Evolutionary conservation across 2,329 filamentous ascomycete genomes (phyloP).

Genomic region (Pyrenophora tritici-repentis): DNA sequence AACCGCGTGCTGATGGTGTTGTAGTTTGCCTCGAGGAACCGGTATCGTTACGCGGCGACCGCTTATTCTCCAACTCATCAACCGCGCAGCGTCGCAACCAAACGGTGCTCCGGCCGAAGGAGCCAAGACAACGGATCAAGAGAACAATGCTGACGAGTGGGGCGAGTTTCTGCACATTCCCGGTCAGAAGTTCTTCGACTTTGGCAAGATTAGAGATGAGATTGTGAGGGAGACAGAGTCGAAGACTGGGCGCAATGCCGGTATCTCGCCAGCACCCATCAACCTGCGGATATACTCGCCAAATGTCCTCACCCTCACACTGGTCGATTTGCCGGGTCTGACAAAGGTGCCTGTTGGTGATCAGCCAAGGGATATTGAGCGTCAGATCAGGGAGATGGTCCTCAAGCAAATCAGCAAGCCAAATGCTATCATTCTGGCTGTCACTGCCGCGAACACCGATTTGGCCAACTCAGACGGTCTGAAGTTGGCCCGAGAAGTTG

Average conservation of each 20-base stretch:
- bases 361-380: slow-evolving; percentile 94
- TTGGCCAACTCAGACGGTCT: slow-evolving; percentile 97
- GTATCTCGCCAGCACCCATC: slow-evolving; percentile 95
- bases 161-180: slow-evolving; percentile 98
- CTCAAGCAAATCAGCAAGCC: slow-evolving; percentile 98
- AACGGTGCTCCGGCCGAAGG: slow-evolving; percentile 70
- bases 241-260: slow-evolving; percentile 94
- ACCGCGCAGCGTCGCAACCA: slow-evolving; percentile 67
- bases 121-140: slow-evolving; percentile 74
- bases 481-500: slow-evolving; percentile 94
- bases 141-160: slow-evolving; percentile 94
- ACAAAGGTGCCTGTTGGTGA: slow-evolving; percentile 97
- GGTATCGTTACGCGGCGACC: slow-evolving; percentile 97
- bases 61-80: slow-evolving; percentile 96
- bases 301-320: slow-evolving; percentile 93
- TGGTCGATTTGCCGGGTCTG: slow-evolving; percentile 94
- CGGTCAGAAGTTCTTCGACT: slow-evolving; percentile 96
- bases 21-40: slow-evolving; percentile 90
- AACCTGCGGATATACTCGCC: slow-evolving; percentile 98
- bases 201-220: slow-evolving; percentile 97
- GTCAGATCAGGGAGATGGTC: slow-evolving; percentile 97
- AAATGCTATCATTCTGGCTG: slow-evolving; percentile 95
- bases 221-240: slow-evolving; percentile 95
- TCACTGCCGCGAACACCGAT: slow-evolving; percentile 96
- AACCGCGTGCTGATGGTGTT: slow-evolving; percentile 31